These are phyloP conservation scores for Wickerhamiella galacta DNA, from an alignment of 805 yeast genomes.

Conservation along the genomic window DNA sequence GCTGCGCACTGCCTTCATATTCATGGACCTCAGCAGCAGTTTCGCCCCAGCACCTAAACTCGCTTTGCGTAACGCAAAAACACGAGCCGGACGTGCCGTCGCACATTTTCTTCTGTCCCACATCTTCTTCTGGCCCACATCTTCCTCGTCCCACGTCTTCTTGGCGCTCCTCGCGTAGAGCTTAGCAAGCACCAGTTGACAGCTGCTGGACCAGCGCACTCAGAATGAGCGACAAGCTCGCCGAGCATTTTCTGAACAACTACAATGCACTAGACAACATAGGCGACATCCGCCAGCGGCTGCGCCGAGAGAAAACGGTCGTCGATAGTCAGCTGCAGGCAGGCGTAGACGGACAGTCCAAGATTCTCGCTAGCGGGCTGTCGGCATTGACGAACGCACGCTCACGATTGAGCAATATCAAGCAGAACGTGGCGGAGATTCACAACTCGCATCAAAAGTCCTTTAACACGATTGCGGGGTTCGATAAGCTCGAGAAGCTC, in stretches of 20 bases:
- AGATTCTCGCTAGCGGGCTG: conserved; percentile 30
- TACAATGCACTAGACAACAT: conserved; percentile 22
- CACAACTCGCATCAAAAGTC: conserved; percentile 38
- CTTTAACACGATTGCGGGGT: conserved; percentile 42
- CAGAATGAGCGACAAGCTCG: conserved; percentile 9
- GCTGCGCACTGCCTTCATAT: too few species aligned
- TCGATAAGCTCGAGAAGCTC: conserved; percentile 50
- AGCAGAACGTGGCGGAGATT: conserved; percentile 21
- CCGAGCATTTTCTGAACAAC: conserved; percentile 11
- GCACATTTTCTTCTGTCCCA: too few species aligned
- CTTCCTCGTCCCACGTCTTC: background rate
- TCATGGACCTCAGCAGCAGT: too few species aligned
- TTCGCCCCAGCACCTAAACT: too few species aligned
- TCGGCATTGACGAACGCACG: conserved; percentile 24
- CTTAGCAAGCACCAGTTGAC: background rate
- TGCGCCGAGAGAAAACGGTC: conserved; percentile 44
- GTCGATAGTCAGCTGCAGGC: conserved; percentile 59
- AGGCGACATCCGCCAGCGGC: conserved; percentile 19
- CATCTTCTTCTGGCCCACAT: background rate
- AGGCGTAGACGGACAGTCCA: conserved; percentile 50
- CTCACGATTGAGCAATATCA: conserved; percentile 24
- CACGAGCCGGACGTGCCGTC: too few species aligned
- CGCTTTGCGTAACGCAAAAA: too few species aligned
- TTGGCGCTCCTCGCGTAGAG: background rate
- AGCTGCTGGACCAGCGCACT: background rate